Conservation (phyloP, 2,329 filamentous ascomycete species). For the Colletotrichum echinochloae region DNA sequence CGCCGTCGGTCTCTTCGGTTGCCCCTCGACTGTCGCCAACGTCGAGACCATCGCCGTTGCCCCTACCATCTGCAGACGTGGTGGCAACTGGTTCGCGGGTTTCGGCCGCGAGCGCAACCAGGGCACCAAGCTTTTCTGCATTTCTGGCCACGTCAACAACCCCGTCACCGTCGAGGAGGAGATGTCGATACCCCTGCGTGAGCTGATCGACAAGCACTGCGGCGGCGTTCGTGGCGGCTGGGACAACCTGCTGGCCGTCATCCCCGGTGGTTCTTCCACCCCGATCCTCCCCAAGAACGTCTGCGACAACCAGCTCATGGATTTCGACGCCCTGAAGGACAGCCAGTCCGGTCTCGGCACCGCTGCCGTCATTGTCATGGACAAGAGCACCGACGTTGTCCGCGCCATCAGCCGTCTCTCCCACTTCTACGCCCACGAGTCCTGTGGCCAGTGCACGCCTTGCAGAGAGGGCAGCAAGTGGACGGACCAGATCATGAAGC, state of each 20-base stretch:
- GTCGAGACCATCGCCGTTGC: constrained; percentile 97
- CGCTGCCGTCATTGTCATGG: constrained; percentile 98
- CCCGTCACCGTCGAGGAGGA: constrained; percentile 98
- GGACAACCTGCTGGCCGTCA: constrained; percentile 96
- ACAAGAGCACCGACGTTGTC: constrained; percentile 96
- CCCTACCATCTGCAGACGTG: constrained; percentile 94
- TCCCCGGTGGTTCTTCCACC: constrained; percentile 96
- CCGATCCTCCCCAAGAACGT: constrained; percentile 91
- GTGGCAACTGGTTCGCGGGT: constrained; percentile 89
- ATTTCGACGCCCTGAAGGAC: constrained; percentile 98
- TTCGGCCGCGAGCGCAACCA: constrained; percentile 97
- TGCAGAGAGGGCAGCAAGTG: constrained; percentile 99
- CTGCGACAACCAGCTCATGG: constrained; percentile 97
- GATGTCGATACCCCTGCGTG: constrained; percentile 96
- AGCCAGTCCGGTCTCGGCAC: constrained; percentile 97
- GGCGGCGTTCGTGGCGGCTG: constrained; percentile 96
- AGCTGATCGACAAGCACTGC: constrained; percentile 98
- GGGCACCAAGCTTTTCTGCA: constrained; percentile 98
- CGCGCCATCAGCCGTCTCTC: constrained; percentile 92
- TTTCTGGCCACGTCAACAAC: constrained; percentile 99
- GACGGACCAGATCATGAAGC: constrained; percentile 99
- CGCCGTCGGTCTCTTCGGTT: constrained; percentile 96
- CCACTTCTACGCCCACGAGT: constrained; percentile 99
- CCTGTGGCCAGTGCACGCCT: constrained; percentile 98
- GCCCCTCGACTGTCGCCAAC: constrained; percentile 97